Evolutionary conservation across 2,329 filamentous ascomycete genomes (phyloP).

Genomic region (Fusarium cicatricum): DNA sequence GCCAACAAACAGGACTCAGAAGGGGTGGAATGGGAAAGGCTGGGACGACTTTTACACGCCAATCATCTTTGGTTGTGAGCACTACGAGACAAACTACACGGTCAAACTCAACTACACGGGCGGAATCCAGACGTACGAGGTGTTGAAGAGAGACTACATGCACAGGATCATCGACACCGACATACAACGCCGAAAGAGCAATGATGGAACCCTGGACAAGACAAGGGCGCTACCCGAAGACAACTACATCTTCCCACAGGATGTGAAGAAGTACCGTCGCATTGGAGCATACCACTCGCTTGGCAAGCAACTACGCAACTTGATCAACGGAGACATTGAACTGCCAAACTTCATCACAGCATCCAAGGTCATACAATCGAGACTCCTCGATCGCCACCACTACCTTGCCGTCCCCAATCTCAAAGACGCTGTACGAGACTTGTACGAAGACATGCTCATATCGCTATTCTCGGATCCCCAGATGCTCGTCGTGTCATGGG

Average conservation of each 20-base stretch:
- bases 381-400: slow-evolving; percentile 26
- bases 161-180: slow-evolving; percentile 33
- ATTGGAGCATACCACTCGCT: slow-evolving; percentile 31
- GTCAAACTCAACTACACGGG: slow-evolving; percentile 27
- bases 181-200: not conserved
- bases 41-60: slow-evolving; percentile 31
- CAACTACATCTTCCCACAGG: slow-evolving; percentile 25
- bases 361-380: slow-evolving; percentile 17
- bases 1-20: rapidly evolving
- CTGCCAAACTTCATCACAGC: slow-evolving; percentile 11
- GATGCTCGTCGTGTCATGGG: slow-evolving; percentile 33
- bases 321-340: slow-evolving; percentile 19
- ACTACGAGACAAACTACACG: slow-evolving; percentile 34
- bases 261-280: slow-evolving; percentile 10
- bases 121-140: slow-evolving; percentile 23
- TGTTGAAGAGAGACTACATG: slow-evolving; percentile 18
- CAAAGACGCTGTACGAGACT: slow-evolving; percentile 1
- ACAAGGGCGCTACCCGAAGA: slow-evolving; percentile 18
- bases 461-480: slow-evolving; percentile 32
- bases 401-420: slow-evolving; percentile 19
- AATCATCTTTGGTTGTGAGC: slow-evolving; percentile 30
- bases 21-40: slow-evolving; percentile 18
- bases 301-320: slow-evolving; percentile 15
- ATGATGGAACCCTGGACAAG: slow-evolving; percentile 23
- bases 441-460: slow-evolving; percentile 32